Conservation (phyloP, 345 rosid species). For the Citrus maxima region DNA sequence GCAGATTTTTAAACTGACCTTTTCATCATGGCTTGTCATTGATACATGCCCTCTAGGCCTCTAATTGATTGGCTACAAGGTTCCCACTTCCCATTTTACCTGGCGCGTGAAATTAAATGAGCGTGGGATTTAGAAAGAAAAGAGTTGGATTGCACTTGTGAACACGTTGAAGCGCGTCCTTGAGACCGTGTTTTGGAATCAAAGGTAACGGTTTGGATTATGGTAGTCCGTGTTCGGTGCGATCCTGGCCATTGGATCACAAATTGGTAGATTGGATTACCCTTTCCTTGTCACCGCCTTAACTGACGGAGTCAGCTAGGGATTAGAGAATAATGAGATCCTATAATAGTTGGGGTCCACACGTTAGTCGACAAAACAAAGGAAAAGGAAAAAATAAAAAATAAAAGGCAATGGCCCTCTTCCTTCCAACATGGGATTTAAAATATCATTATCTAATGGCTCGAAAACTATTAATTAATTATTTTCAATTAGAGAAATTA, state of each 20-base stretch:
- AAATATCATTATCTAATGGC: background rate
- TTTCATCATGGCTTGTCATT: background rate
- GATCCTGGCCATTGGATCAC: conserved; percentile 17
- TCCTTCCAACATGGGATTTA: background rate
- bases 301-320: conserved; percentile 21
- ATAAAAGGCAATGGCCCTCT: background rate
- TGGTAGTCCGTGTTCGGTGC: conserved; percentile 15
- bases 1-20: background rate
- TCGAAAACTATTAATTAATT: background rate
- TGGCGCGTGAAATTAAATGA: background rate
- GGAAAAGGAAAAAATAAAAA: background rate
- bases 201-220: conserved; percentile 15
- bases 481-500: no score
- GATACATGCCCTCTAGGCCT: background rate
- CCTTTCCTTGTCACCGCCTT: conserved; percentile 29
- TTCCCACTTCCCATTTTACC: no score
- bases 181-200: conserved; percentile 5
- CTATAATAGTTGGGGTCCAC: background rate
- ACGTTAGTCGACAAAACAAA: background rate
- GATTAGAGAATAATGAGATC: background rate
- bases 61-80: no score
- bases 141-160: background rate
- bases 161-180: conserved; percentile 1
- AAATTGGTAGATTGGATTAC: background rate
- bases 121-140: background rate